Evolutionary conservation across 345 rosid species (phyloP).

Genomic region (Crucihimalaya himalaica): DNA sequence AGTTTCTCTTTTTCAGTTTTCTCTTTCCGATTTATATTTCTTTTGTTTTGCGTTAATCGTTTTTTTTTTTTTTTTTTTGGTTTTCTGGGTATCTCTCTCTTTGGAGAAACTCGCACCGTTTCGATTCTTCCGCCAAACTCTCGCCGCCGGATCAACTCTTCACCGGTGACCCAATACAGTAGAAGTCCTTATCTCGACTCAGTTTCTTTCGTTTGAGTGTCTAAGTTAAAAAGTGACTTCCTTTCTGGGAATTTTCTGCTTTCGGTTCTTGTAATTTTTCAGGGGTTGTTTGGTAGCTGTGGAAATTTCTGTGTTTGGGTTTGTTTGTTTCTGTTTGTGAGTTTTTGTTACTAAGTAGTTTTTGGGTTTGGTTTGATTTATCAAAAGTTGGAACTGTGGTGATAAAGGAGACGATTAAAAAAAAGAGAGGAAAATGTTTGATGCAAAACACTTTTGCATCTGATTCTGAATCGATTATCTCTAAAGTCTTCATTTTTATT

Average conservation of each 20-base stretch:
- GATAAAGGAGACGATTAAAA: slow-evolving; percentile 1
- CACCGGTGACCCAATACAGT: slow-evolving; percentile 2
- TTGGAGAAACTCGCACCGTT: slow-evolving; percentile 26
- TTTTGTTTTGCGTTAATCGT: slow-evolving; percentile 16
- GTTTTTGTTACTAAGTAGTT: slow-evolving; percentile 4
- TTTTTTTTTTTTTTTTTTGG: background rate
- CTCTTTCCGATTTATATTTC: slow-evolving; percentile 14
- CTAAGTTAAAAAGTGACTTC: slow-evolving; percentile 37
- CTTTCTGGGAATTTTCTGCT: slow-evolving; percentile 7
- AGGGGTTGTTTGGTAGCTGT: slow-evolving; percentile 28
- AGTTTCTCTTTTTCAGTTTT: slow-evolving; percentile 10
- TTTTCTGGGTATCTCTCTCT: slow-evolving; percentile 24
- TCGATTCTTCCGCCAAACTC: slow-evolving; percentile 37
- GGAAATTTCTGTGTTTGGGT: slow-evolving; percentile 23
- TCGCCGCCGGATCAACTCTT: slow-evolving; percentile 19
- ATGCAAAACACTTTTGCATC: slow-evolving; percentile 18
- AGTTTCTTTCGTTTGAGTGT: background rate
- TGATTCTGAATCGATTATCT: slow-evolving; percentile 22
- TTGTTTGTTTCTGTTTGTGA: slow-evolving; percentile 20
- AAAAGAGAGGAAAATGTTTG: background rate
- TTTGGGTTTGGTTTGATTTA: slow-evolving; percentile 43
- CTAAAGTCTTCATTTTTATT: slow-evolving; percentile 19
- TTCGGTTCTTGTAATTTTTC: background rate
- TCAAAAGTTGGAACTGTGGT: slow-evolving; percentile 34
- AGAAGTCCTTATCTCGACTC: background rate